Evolutionary conservation across 495 filamentous ascomycete species (phyloP).

Genomic region (Acidiella bohemica): DNA sequence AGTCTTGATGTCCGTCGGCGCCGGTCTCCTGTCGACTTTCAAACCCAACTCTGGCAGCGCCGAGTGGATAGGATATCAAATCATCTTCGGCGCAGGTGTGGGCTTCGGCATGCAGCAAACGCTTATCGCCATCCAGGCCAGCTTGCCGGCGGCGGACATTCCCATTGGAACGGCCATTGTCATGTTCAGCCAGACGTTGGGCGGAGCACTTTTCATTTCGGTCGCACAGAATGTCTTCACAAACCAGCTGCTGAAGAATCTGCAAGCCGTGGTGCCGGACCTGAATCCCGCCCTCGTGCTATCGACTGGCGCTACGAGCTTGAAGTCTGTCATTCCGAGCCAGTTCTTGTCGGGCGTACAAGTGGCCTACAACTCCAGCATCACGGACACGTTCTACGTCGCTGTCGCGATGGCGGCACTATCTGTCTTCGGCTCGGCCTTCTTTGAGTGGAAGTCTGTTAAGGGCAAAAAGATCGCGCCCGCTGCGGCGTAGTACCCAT

Average conservation of each 20-base stretch:
- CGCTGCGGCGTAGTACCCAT: conserved; percentile 37
- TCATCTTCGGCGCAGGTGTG: conserved; percentile 57
- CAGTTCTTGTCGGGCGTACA: conserved; percentile 42
- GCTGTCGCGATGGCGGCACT: conserved; percentile 48
- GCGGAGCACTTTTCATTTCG: conserved; percentile 49
- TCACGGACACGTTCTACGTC: conserved; percentile 58
- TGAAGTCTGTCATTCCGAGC: conserved; percentile 31
- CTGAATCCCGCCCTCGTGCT: conserved; percentile 40
- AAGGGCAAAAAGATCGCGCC: conserved; percentile 71
- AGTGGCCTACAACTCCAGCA: conserved; percentile 54
- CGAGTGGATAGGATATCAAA: conserved; percentile 57
- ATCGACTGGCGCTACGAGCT: conserved; percentile 51
- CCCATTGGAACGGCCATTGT: conserved; percentile 29
- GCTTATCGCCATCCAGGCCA: conserved; percentile 16
- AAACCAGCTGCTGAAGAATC: conserved; percentile 49
- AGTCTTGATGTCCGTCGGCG: conserved; percentile 43
- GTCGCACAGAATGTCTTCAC: conserved; percentile 68
- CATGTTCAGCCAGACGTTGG: conserved; percentile 58
- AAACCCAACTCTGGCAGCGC: conserved; percentile 34
- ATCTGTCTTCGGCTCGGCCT: conserved; percentile 45
- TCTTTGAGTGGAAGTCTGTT: conserved; percentile 67
- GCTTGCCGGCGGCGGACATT: conserved; percentile 9
- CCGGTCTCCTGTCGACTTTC: conserved; percentile 52
- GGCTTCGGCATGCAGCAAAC: conserved; percentile 30
- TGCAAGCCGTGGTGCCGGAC: conserved; percentile 36